A percentile compares a stretch with the other conserved stretches of the same genome.
Evolutionary conservation across 139 green algal genomes (phyloP).

Genomic region (Tetraselmis chui): DNA sequence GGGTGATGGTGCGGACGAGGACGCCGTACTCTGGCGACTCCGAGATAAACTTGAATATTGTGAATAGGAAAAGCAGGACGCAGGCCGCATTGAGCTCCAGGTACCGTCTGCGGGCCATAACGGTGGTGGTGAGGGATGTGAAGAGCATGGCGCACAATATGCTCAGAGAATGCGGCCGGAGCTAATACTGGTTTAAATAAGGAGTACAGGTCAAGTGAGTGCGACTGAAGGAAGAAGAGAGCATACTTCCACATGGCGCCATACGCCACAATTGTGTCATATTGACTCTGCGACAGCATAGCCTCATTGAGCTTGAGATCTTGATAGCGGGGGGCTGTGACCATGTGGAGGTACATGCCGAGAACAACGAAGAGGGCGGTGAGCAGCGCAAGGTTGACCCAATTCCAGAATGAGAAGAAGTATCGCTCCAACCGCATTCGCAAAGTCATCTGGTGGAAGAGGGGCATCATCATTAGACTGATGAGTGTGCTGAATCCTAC

Average conservation of each 20-base stretch:
- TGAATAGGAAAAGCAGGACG: background rate
- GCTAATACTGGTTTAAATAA: too few species aligned
- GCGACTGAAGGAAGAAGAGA: too few species aligned
- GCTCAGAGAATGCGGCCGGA: too few species aligned
- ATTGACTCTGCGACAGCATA: background rate
- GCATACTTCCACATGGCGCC: background rate
- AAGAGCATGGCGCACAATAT: too few species aligned
- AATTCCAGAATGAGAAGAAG: slow-evolving; percentile 2
- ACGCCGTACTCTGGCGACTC: slow-evolving; percentile 6
- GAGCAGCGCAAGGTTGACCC: background rate
- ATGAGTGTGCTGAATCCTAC: too few species aligned
- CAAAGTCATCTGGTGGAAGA: too few species aligned
- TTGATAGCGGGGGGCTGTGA: background rate
- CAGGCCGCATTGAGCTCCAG: background rate
- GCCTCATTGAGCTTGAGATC: background rate
- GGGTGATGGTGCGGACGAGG: slow-evolving; percentile 8
- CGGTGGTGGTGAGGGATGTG: too few species aligned
- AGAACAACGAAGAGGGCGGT: background rate
- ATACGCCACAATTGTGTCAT: background rate
- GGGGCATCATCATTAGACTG: too few species aligned
- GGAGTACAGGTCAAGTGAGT: too few species aligned
- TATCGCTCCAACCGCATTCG: background rate
- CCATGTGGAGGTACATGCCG: background rate
- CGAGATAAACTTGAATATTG: slow-evolving; percentile 7
- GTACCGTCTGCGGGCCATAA: background rate